Base-by-base conservation (phyloP, 2,329 filamentous ascomycete species). In the Fusarium anguioides region DNA sequence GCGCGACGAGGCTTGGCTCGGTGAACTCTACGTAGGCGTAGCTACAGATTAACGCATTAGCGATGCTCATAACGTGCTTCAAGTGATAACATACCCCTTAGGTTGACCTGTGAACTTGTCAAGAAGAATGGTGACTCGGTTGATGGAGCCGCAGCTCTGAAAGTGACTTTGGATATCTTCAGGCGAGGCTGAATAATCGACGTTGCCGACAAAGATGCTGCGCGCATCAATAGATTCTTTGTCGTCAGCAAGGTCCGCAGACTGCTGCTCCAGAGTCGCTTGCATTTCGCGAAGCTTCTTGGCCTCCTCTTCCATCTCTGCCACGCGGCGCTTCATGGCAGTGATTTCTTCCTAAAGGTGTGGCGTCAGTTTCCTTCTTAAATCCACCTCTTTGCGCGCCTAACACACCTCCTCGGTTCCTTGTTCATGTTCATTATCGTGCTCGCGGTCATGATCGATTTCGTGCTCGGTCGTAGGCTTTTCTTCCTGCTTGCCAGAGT, bases 11-110 rank as follows among this genome's bases (percentile, higher is more conserved):
- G 80, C 89, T 94, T 46, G 96, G 94, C 81, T 98, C 96, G 62
- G 93, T 91, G 77, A 99, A 99, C 81, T 99, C 96, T 74, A 99
- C 96, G 81, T 99, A 99, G 76, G 96, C 96, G 82, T 99, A 99
- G 69, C 94, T 97, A 80, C 55, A 70, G 44, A 20, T 6, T 18
- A 17, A 36, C n/a, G 35, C 18, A 55, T 72, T 60, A 74, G 70
- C 53, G 51, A 23, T 36, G n/a, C 18, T 27, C 15, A 18, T 8
- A 6, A 37, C 33, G 21, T 33, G 26, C 8, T 9, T 23, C 33
- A 20, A 12, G 12, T n/a, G 15, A 8, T 12, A 24, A 75, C 90
- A 80, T 84, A 97, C 94, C 96, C 96, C 85, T 99, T 99, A n/a
- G 96, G 96, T 84, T 98, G 94, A 68, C 96, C 96, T 12, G 94